These are phyloP conservation scores for Singerocomus inundabilis DNA, from an alignment of 1,284 basidiomycete genomes.

Conservation along the genomic window DNA sequence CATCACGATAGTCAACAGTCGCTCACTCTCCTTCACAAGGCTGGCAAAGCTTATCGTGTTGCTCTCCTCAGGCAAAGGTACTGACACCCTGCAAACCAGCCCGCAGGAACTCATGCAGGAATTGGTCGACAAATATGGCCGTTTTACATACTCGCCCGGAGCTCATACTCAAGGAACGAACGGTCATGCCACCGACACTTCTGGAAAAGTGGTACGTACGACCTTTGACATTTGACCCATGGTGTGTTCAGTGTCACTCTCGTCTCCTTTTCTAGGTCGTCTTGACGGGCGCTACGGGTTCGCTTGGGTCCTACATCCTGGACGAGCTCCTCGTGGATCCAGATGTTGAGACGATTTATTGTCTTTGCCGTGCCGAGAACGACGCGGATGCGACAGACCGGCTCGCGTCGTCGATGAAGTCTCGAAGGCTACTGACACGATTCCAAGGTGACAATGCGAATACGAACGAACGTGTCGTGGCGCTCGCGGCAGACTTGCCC, in stretches of 20 bases:
- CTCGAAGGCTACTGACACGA: slow-evolving; percentile 26
- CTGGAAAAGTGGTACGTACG: slow-evolving; percentile 21
- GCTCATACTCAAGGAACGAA: neutral
- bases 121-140: slow-evolving; percentile 29
- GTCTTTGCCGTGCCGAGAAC: slow-evolving; percentile 50
- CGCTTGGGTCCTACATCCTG: slow-evolving; percentile 59
- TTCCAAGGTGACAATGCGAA: slow-evolving; percentile 1
- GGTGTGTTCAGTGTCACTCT: neutral
- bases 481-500: slow-evolving; percentile 45
- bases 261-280: slow-evolving; percentile 29
- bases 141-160: slow-evolving; percentile 8
- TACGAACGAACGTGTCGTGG: slow-evolving; percentile 36
- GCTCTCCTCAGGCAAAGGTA: slow-evolving; percentile 16
- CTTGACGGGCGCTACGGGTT: slow-evolving; percentile 62
- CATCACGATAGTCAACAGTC: neutral
- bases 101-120: slow-evolving; percentile 22
- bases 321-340: slow-evolving; percentile 41
- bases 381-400: slow-evolving; percentile 39
- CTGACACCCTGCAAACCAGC: slow-evolving; percentile 1
- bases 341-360: slow-evolving; percentile 45
- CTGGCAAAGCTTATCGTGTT: slow-evolving; percentile 20
- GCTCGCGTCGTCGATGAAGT: slow-evolving; percentile 36
- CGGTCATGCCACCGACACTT: neutral
- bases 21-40: slow-evolving; percentile 14
- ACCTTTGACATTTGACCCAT: neutral